Base-by-base conservation (phyloP, 805 yeast species). In the Myxozyma lipomycoides region DNA sequence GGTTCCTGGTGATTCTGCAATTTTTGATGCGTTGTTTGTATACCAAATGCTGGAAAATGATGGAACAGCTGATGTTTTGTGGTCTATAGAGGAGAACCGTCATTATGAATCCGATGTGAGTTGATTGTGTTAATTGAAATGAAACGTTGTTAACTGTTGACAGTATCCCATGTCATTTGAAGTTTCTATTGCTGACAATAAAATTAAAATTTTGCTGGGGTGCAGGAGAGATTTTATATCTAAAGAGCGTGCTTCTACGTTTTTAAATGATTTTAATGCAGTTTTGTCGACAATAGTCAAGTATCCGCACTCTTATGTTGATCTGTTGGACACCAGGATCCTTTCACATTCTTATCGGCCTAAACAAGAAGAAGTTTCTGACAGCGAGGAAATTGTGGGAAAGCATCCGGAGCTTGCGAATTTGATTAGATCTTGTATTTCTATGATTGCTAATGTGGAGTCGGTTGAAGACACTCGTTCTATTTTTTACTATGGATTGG, bases 401-500 rank as follows among this genome's bases (percentile, higher is more conserved):
- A 28, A 28, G 32, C 12, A 37, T 28, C 32, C 28, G 30, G 9
- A 40, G 23, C 5, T 24, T 35, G 34, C 40, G 12, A 28, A 28
- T 37, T 21, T 25, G 1, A 40, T 51, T 12, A 22, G 42, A 17
- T 19, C 18, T 7, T 32, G 37, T 1, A 40, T 55, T 37, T 45
- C 58, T 4, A 17, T 7, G 15, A 26, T 48, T n/a, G 43, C 59
- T 17, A 37, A 38, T 18, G 19, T 38, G 4, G 42, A 39, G 5
- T 4, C 12, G 15, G 26, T 55, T 9, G 40, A 43, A 6, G 32
- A 34, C 4, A n/a, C 40, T 3, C 17, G 42, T 15, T 41, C 57
- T 10, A 49, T 61, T 9, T 53, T 59, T 34, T 41, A 46, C 21
- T 55, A 52, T 35, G 63, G 63, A 4, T 23, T 61, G 24, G 63